These are phyloP conservation scores for Rugiboletus extremiorientalis DNA, from an alignment of 1,284 basidiomycete species.

Conservation along the genomic window DNA sequence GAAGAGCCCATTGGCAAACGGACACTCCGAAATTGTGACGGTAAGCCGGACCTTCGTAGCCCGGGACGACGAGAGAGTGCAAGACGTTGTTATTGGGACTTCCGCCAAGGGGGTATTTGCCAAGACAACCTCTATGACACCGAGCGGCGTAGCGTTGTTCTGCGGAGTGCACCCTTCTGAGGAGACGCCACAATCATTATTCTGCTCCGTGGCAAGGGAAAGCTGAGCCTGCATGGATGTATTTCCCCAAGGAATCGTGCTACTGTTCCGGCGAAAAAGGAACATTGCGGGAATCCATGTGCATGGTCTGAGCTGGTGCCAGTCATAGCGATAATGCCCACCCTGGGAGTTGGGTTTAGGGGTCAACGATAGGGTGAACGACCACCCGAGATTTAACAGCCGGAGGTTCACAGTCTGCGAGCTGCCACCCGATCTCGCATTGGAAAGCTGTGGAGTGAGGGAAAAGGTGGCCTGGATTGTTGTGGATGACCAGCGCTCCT, in stretches of 20 bases:
- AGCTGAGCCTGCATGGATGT: conserved; percentile 17
- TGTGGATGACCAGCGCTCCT: conserved; percentile 19
- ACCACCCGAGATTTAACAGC: conserved; percentile 16
- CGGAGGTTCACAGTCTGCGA: conserved; percentile 15
- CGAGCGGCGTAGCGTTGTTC: not conserved
- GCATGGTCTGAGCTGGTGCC: not conserved
- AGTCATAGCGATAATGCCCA: too few relatives aligned
- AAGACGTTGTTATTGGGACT: not conserved
- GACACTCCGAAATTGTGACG: conserved; percentile 18
- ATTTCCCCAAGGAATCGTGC: conserved; percentile 10
- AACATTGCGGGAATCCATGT: conserved; percentile 10
- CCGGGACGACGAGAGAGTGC: not conserved
- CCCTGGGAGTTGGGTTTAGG: not conserved
- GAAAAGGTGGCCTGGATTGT: conserved; percentile 8
- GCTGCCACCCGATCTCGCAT: not conserved
- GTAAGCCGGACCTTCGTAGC: conserved; percentile 9
- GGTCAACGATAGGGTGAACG: conserved; percentile 15
- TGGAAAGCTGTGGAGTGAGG: not conserved
- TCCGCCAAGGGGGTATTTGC: not conserved
- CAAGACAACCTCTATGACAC: conserved; percentile 3
- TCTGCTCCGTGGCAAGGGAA: not conserved
- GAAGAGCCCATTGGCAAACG: conserved; percentile 19
- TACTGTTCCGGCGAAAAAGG: conserved; percentile 8
- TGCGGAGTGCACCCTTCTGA: not conserved
- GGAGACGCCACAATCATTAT: not conserved